Evolutionary conservation across 2,329 filamentous ascomycete species (phyloP), one percentile per base, ranked within the genome.

Genomic region (Cercospora beticola): DNA sequence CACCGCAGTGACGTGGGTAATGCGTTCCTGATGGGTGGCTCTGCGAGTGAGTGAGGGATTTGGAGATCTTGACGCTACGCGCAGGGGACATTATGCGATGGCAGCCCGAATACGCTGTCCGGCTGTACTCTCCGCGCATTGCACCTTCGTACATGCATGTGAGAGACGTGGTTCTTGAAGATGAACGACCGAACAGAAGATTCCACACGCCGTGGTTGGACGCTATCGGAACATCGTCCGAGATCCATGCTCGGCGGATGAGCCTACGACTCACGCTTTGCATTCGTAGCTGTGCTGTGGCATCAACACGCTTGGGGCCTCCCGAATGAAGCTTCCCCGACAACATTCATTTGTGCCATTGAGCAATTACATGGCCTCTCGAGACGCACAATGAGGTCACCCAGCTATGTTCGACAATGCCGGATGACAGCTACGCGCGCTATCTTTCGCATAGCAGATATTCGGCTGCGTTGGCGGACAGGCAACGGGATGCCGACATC

Each of bases 301-400:
- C 54, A 28, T 16, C 54, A 57, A 30, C 14, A 31, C 46, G 54
- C 26, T 58, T 58, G n/a, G 54, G 7, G 16, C 26, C 12, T n/a
- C 4, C 26, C 56, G 4, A 36, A 36, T 28, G 18, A 18, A 59
- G 56, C 56, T 59, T 23, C 14, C 30, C 28, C 14, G 10, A 33
- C 30, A 30, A 36, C n/a, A 59, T 6, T 23, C 16, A 31, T 23
- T 23, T 36, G 31, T 36, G 56, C 28, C 56, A 59, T 59, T 59
- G 56, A 31, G 30, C 56, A 30, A 16, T 33, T 23, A 12, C 36
- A 52, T 14, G 16, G 40, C 23, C 30, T 18, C 33, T 33, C 14
- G 18, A n/a, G 21, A 65, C 36, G 52, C 62, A 59, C 62, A 23
- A 65, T 65, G 62, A 65, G 54, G 54, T 65, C 62, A 65, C 21